These are phyloP conservation scores for Thuja plicata DNA, from an alignment of 83 land plant species.

Conservation along the genomic window DNA sequence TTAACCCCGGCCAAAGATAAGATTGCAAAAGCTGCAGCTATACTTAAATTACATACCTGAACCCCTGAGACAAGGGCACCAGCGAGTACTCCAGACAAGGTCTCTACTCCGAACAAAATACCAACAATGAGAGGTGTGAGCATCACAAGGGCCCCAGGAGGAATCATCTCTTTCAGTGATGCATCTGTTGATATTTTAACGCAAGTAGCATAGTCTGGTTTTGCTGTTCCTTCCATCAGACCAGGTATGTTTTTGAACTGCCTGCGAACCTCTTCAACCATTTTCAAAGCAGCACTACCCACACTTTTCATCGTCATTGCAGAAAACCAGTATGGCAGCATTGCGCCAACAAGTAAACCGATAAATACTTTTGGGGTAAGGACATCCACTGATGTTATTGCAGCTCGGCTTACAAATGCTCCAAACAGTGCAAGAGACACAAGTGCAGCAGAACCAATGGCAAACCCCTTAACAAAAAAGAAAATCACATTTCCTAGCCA, in stretches of 20 bases:
- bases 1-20: neutral
- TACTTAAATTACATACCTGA: constrained; percentile 35
- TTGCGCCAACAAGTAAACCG: constrained; percentile 70
- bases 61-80: constrained; percentile 88
- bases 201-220: constrained; percentile 86
- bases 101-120: constrained; percentile 74
- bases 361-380: constrained; percentile 59
- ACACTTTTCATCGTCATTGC: constrained; percentile 77
- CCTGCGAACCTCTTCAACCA: constrained; percentile 78
- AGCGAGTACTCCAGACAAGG: constrained; percentile 73
- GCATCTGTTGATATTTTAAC: constrained; percentile 88
- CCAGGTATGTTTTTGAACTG: constrained; percentile 81
- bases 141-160: constrained; percentile 87
- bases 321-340: constrained; percentile 71
- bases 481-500: neutral
- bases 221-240: constrained; percentile 70
- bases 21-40: neutral
- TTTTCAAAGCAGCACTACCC: constrained; percentile 55
- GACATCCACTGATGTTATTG: constrained; percentile 49
- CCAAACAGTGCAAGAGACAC: constrained; percentile 65
- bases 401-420: constrained; percentile 61
- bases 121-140: constrained; percentile 85
- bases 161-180: constrained; percentile 86
- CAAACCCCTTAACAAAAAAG: constrained; percentile 44
- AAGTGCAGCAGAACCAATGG: constrained; percentile 73